These are phyloP conservation scores for Paxillus involutus DNA, from an alignment of 768 basidiomycete genomes.

Conservation along the genomic window DNA sequence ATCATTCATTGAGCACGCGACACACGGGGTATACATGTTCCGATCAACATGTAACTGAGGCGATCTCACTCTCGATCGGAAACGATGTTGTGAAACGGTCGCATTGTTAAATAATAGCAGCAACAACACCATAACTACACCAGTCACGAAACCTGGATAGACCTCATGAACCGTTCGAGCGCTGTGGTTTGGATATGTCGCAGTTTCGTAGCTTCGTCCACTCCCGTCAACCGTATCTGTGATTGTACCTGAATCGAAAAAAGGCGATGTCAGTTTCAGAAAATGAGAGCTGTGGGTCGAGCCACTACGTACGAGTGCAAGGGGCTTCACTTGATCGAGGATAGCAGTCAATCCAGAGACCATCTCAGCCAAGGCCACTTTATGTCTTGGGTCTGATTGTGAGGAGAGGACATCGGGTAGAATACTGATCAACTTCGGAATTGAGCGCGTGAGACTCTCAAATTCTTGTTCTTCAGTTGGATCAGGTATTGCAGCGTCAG, in stretches of 20 bases:
- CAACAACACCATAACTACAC: constrained; percentile 9
- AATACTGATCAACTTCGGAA: constrained; percentile 65
- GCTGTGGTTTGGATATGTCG: constrained; percentile 64
- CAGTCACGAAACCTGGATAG: constrained; percentile 41
- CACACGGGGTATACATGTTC: no score
- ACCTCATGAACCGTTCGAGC: constrained; percentile 63
- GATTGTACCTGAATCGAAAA: constrained; percentile 33
- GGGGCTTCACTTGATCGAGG: constrained; percentile 60
- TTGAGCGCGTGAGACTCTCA: constrained; percentile 55
- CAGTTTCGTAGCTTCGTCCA: constrained; percentile 60
- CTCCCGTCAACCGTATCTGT: constrained; percentile 43
- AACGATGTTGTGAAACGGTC: no score
- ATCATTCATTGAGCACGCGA: no score
- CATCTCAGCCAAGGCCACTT: constrained; percentile 74
- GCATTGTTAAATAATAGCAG: constrained; percentile 16
- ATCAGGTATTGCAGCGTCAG: constrained; percentile 45
- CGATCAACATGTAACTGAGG: not conserved
- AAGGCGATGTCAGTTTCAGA: constrained; percentile 1
- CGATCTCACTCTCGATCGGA: not conserved
- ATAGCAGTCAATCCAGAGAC: constrained; percentile 56
- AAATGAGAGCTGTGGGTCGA: not conserved
- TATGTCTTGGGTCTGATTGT: constrained; percentile 59
- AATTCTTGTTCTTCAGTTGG: constrained; percentile 50
- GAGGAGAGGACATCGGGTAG: constrained; percentile 69
- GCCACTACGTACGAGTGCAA: constrained; percentile 52